Percentiles rank a stretch among this genome's conserved stretches.
These are phyloP conservation scores for Parastagonospora avenae DNA, from an alignment of 2,329 filamentous ascomycete genomes.

Conservation along the genomic window DNA sequence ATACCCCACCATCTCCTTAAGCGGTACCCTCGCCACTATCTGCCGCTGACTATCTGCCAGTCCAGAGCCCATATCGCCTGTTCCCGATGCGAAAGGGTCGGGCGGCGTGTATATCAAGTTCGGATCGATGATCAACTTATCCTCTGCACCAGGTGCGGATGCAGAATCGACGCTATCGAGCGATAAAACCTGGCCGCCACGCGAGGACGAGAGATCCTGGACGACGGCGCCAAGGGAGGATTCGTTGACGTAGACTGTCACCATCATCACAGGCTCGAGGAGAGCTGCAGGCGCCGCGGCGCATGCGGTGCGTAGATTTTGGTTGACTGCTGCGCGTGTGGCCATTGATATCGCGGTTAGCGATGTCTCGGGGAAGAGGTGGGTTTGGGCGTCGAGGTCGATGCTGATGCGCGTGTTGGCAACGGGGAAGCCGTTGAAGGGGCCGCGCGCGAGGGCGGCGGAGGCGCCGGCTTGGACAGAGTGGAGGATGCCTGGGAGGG, in stretches of 20 bases:
- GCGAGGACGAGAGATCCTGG: slow-evolving; percentile 75
- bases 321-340: slow-evolving; percentile 66
- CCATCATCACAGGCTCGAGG: slow-evolving; percentile 93
- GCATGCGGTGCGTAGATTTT: slow-evolving; percentile 68
- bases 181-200: slow-evolving; percentile 75
- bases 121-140: slow-evolving; percentile 64
- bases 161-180: slow-evolving; percentile 54
- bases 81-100: slow-evolving; percentile 71
- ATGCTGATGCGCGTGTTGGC: slow-evolving; percentile 76
- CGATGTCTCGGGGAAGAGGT: slow-evolving; percentile 71
- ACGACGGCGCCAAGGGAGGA: slow-evolving; percentile 79
- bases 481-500: slow-evolving; percentile 55
- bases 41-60: slow-evolving; percentile 50
- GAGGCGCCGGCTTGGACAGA: slow-evolving; percentile 77
- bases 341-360: slow-evolving; percentile 71
- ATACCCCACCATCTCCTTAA: slow-evolving; percentile 97
- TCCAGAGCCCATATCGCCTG: slow-evolving; percentile 20
- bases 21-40: slow-evolving; percentile 84
- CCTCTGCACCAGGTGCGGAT: slow-evolving; percentile 22
- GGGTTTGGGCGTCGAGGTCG: slow-evolving; percentile 66
- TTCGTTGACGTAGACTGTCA: slow-evolving; percentile 85
- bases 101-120: slow-evolving; percentile 82
- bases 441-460: slow-evolving; percentile 83
- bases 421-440: slow-evolving; percentile 78
- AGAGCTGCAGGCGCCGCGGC: slow-evolving; percentile 64